Evolutionary conservation across 352 stramenopile species (phyloP).

Genomic region (Globisporangium acanthophoron): DNA sequence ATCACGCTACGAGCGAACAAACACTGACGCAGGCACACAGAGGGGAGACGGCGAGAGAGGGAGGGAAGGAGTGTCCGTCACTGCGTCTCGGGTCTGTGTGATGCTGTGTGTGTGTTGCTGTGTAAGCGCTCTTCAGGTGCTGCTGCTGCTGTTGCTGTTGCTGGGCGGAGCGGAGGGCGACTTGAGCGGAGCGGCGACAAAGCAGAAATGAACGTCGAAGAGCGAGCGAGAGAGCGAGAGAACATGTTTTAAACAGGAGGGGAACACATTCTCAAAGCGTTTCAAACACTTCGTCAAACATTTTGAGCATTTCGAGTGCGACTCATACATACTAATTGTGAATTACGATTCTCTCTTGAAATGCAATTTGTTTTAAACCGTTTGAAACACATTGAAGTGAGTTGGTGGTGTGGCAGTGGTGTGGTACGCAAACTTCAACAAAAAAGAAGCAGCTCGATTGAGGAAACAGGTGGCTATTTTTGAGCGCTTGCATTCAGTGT

Average conservation of each 20-base stretch:
- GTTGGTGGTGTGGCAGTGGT: neutral
- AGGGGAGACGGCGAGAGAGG: neutral
- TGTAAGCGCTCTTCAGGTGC: neutral
- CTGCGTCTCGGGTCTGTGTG: neutral
- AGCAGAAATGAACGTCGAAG: neutral
- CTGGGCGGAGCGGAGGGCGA: neutral
- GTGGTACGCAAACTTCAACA: conserved; percentile 19
- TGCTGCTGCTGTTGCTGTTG: neutral
- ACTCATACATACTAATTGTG: too few species aligned
- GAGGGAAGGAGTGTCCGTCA: neutral
- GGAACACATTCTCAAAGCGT: too few species aligned
- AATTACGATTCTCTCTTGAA: too few species aligned
- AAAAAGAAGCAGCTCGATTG: conserved; percentile 26
- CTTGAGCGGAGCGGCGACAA: neutral
- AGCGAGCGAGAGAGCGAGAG: neutral
- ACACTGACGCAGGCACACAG: neutral
- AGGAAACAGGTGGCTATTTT: conserved; percentile 5
- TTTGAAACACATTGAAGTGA: too few species aligned
- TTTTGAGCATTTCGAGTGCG: too few species aligned
- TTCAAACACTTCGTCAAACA: too few species aligned
- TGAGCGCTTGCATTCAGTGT: neutral
- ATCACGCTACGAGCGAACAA: conserved; percentile 2
- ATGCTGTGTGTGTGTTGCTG: neutral
- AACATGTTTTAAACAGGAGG: neutral
- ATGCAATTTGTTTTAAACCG: too few species aligned